Evolutionary conservation across 345 rosid genomes (phyloP), one percentile per base, ranked within the genome.

Genomic region (Pugionium dolabratum): DNA sequence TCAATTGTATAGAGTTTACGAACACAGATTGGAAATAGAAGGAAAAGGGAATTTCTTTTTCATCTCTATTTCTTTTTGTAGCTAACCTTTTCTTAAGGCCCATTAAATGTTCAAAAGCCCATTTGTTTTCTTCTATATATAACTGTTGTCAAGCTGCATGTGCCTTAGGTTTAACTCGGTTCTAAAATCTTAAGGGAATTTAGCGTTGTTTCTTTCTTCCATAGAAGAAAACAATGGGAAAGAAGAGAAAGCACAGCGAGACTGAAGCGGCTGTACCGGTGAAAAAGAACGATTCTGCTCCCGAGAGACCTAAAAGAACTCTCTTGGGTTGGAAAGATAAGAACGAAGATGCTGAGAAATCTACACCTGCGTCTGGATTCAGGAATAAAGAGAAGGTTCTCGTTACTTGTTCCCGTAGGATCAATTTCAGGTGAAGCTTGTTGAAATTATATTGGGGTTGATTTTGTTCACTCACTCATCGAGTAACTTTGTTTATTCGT

Each of bases 321-420:
- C 88, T 91, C 1, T 59, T 88, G 37, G 96, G 97, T 1, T 91
- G 95, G 96, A 90, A 89, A 81, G 90, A 85, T 37, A 81, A 81
- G 64, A 61, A 29, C 1, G 84, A 81, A 49, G 81, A 49, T 10
- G 67, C 54, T 9, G 79, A 67, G 54, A 4, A 56, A 48, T 36
- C 74, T 35, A 36, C 48, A 47, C 1, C 52, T 31, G 44, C 6
- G 45, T 43, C 63, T 9, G 71, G 27, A 28, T 94, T 91, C 69
- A 89, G 99, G 83, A 95, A 89, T 69, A 95, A 88, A 73, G 99
- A 95, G 75, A 95, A 91, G 79, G 96, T 89, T 45, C 80, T 95
- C 66, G 91, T 91, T 27, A 91, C 95, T 27, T 95, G 99, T 48
- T 95, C 97, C 27, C 92, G 99, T 29, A 87, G 95, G 5, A 95